Evolutionary conservation across 352 stramenopile species (phyloP).

Genomic region (Pythium grandisporangium): DNA sequence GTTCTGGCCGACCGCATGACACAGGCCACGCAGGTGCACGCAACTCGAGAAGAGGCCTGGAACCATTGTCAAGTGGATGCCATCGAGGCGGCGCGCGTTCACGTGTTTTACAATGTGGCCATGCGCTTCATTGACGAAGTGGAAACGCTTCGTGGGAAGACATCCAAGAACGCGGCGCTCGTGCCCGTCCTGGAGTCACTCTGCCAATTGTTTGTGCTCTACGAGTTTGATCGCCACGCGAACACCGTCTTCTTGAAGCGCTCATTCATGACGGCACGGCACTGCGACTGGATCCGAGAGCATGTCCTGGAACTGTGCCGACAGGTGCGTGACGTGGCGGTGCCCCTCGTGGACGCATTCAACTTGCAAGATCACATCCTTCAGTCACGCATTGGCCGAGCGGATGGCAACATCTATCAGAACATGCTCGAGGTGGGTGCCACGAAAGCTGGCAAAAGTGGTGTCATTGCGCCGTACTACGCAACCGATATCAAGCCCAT

Average conservation of each 20-base stretch:
- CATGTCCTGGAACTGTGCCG: slow-evolving; percentile 31
- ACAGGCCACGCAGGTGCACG: slow-evolving; percentile 1
- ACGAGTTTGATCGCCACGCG: slow-evolving; percentile 44
- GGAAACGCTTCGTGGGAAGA: slow-evolving; percentile 24
- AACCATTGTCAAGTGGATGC: slow-evolving; percentile 74
- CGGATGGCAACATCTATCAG: slow-evolving; percentile 73
- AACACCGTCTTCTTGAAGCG: slow-evolving; percentile 49
- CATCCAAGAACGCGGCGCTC: slow-evolving; percentile 14
- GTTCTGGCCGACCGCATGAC: slow-evolving; percentile 26
- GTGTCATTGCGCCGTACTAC: slow-evolving; percentile 42
- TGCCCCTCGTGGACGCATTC: slow-evolving; percentile 67
- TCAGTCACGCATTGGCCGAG: slow-evolving; percentile 52
- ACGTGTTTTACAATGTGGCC: slow-evolving; percentile 73
- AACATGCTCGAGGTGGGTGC: slow-evolving; percentile 31
- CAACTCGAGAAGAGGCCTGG: slow-evolving; percentile 21
- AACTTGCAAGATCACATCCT: slow-evolving; percentile 63
- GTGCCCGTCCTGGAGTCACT: slow-evolving; percentile 46
- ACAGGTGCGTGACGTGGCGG: slow-evolving; percentile 42
- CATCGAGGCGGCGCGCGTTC: slow-evolving; percentile 54
- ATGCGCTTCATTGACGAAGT: slow-evolving; percentile 44
- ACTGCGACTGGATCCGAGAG: slow-evolving; percentile 37
- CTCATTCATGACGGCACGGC: slow-evolving; percentile 38
- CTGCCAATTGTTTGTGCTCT: slow-evolving; percentile 68
- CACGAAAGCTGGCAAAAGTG: slow-evolving; percentile 23
- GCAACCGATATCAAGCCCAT: slow-evolving; percentile 48